These are phyloP conservation scores for Tuber melanosporum DNA, from an alignment of 495 filamentous ascomycete genomes.

Conservation along the genomic window DNA sequence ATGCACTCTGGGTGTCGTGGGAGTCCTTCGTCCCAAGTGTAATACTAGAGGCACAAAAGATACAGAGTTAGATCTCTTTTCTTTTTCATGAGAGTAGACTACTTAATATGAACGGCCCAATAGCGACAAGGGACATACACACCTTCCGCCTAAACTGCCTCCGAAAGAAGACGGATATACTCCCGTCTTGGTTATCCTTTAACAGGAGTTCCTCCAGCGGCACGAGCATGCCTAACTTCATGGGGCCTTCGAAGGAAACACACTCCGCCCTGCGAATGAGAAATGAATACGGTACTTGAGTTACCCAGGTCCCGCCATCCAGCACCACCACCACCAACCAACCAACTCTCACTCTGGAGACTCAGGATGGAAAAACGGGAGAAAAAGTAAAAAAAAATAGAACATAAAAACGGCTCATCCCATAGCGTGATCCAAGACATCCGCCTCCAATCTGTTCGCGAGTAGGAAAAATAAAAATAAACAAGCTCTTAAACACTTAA, in stretches of 20 bases:
- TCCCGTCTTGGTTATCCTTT: conserved; percentile 29
- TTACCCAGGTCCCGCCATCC: neutral
- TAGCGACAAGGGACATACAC: conserved; percentile 7
- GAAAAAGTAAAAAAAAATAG: neutral
- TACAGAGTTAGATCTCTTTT: conserved; percentile 1
- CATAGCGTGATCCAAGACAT: conserved; percentile 10
- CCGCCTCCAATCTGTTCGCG: neutral
- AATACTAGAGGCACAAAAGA: conserved; percentile 23
- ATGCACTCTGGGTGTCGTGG: conserved; percentile 17
- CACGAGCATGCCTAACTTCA: conserved; percentile 28
- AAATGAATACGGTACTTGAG: neutral
- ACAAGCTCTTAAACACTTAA: neutral
- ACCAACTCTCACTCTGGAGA: neutral
- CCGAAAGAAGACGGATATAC: conserved; percentile 24
- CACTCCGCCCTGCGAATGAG: conserved; percentile 24
- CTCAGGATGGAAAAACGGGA: conserved; percentile 6
- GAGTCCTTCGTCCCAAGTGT: conserved; percentile 19
- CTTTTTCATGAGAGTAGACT: neutral
- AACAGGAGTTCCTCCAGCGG: conserved; percentile 25
- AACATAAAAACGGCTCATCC: conserved; percentile 7
- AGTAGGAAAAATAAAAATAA: neutral
- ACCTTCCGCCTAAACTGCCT: conserved; percentile 31
- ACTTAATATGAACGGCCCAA: neutral
- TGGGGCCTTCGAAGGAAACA: conserved; percentile 29
- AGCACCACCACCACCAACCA: conserved; percentile 6